Evolutionary conservation across 148 eudicot species (phyloP).

Genomic region (Selenicereus undatus): DNA sequence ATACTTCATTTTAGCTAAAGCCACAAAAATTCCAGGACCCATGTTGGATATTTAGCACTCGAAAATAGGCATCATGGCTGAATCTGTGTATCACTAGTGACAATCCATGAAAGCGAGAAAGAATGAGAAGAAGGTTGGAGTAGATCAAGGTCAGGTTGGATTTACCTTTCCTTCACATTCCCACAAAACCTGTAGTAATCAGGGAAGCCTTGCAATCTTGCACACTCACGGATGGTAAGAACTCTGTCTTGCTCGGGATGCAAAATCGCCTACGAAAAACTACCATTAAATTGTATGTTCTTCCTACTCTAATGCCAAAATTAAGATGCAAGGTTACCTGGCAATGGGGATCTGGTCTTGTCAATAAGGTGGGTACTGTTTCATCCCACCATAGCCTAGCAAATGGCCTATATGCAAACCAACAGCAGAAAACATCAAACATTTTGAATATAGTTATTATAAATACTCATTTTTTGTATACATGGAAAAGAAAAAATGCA

Average conservation of each 20-base stretch:
- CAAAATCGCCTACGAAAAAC: conserved; percentile 33
- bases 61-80: no score
- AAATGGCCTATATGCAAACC: conserved; percentile 33
- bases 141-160: background rate
- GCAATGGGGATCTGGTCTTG: conserved; percentile 39
- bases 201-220: conserved; percentile 63
- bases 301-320: background rate
- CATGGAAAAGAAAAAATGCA: no score
- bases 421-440: background rate
- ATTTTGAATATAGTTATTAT: background rate
- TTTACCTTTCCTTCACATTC: conserved; percentile 41
- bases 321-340: conserved; percentile 34
- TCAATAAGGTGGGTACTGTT: conserved; percentile 47
- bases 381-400: conserved; percentile 69
- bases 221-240: conserved; percentile 53
- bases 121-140: background rate
- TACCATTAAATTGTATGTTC: background rate
- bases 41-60: no score
- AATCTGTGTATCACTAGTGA: no score
- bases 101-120: no score
- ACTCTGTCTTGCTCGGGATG: conserved; percentile 65
- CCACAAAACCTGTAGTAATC: conserved; percentile 52
- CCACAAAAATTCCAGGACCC: no score
- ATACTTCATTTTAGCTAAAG: no score
- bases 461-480: no score